Conservation (phyloP, 345 rosid genomes). For the Eucalyptus brandiana region DNA sequence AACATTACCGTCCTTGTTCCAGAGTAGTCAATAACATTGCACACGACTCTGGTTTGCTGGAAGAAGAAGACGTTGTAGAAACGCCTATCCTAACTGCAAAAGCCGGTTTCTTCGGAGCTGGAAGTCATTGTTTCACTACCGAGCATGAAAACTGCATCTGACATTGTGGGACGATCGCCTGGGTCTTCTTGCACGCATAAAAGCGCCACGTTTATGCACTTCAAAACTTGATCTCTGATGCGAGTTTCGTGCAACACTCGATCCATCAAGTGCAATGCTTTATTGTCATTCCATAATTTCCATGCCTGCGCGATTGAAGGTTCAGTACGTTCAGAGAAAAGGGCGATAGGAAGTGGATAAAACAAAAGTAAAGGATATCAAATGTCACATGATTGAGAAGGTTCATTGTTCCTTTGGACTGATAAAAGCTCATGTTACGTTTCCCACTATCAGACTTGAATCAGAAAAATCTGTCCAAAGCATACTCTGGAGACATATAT, state of each 20-base stretch:
- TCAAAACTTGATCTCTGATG: conserved; percentile 2
- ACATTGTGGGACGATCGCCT: conserved; percentile 49
- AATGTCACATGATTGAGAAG: conserved; percentile 34
- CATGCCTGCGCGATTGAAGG: conserved; percentile 19
- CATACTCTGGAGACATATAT: conserved; percentile 63
- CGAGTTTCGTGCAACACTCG: conserved; percentile 2
- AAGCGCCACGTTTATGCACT: conserved; percentile 40
- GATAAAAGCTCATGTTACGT: conserved; percentile 15
- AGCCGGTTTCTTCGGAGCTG: conserved; percentile 35
- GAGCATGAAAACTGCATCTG: conserved; percentile 38
- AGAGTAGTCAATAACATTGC: background rate
- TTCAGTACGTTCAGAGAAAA: background rate
- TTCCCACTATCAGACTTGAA: conserved; percentile 53
- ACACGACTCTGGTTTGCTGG: conserved; percentile 15
- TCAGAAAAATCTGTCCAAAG: conserved; percentile 49
- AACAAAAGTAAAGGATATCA: background rate
- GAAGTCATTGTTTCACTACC: conserved; percentile 17
- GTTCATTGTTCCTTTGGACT: conserved; percentile 8
- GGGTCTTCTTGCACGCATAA: conserved; percentile 51
- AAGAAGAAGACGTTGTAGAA: conserved; percentile 32
- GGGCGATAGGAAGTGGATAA: background rate
- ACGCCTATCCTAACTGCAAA: conserved; percentile 14
- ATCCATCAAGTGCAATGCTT: conserved; percentile 25
- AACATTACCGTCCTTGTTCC: background rate
- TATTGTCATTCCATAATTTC: conserved; percentile 31